Evolutionary conservation across 1,284 basidiomycete species (phyloP).

Genomic region (Sporisorium sorghi): DNA sequence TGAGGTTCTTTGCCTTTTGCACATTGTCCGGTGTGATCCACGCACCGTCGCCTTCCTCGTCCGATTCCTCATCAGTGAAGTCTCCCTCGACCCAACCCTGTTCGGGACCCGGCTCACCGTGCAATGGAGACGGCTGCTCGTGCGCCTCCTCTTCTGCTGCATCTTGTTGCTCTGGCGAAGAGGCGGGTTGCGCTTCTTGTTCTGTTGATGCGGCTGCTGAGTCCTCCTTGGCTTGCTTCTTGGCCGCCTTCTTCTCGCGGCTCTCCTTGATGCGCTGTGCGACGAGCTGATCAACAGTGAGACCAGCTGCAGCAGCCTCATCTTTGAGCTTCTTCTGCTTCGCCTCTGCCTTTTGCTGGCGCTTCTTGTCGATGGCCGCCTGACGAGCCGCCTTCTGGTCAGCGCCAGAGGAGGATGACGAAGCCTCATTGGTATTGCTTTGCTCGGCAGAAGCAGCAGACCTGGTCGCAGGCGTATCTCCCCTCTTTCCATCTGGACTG

Average conservation of each 20-base stretch:
- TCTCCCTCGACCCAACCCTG: conserved; percentile 70
- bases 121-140: conserved; percentile 6
- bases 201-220: conserved; percentile 11
- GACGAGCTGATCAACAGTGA: conserved; percentile 39
- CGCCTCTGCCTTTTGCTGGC: conserved; percentile 35
- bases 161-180: background rate
- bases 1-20: conserved; percentile 85
- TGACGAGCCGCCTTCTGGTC: conserved; percentile 27
- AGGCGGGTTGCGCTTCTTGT: background rate
- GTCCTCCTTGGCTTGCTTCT: conserved; percentile 38
- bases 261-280: conserved; percentile 38
- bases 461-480: conserved; percentile 16
- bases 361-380: conserved; percentile 48
- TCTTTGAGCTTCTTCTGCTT: conserved; percentile 39
- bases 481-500: conserved; percentile 69
- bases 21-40: conserved; percentile 98
- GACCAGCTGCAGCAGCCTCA: conserved; percentile 28
- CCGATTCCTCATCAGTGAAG: conserved; percentile 82
- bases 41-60: conserved; percentile 72
- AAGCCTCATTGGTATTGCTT: conserved; percentile 22
- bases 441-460: conserved; percentile 16
- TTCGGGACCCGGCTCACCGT: conserved; percentile 14
- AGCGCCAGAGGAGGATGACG: conserved; percentile 9
- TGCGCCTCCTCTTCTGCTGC: conserved; percentile 40
- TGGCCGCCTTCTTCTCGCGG: conserved; percentile 44